A percentile compares a stretch with the other conserved stretches of the same genome.
phyloP scores from a whole-genome alignment of 2,329 filamentous ascomycete genomes.

The Diaporthe batatas region DNA sequence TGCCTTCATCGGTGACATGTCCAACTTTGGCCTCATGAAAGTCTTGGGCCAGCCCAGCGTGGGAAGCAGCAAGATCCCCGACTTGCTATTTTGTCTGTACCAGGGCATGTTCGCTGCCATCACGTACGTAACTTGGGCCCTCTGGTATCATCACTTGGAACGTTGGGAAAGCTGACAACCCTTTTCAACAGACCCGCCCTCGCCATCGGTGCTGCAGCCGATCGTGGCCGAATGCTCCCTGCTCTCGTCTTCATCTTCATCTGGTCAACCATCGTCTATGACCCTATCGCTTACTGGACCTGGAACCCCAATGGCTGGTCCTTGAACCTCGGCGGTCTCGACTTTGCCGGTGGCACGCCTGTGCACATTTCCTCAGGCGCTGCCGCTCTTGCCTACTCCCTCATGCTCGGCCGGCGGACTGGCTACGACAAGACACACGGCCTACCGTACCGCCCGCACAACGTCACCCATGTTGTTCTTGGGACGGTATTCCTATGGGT shows the following conservation, averaged over 20 bases:
- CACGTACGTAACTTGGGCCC: slow-evolving; percentile 68
- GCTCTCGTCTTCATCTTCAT: slow-evolving; percentile 76
- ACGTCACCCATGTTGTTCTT: slow-evolving; percentile 79
- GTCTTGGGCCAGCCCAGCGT: slow-evolving; percentile 83
- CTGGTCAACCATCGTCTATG: slow-evolving; percentile 80
- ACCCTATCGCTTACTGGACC: slow-evolving; percentile 81
- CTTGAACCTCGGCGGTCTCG: slow-evolving; percentile 75
- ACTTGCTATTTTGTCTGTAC: slow-evolving; percentile 87
- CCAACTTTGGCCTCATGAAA: slow-evolving; percentile 85
- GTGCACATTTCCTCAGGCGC: slow-evolving; percentile 82
- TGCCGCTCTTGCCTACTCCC: slow-evolving; percentile 78
- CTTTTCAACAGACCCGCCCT: slow-evolving; percentile 62
- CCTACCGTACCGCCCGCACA: slow-evolving; percentile 78
- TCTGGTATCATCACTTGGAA: background rate
- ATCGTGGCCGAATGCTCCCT: slow-evolving; percentile 73
- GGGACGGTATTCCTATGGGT: slow-evolving; percentile 88
- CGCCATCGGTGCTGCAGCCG: slow-evolving; percentile 71
- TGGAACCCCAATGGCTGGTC: slow-evolving; percentile 83
- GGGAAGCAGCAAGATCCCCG: slow-evolving; percentile 78
- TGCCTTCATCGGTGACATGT: slow-evolving; percentile 81
- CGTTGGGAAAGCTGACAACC: background rate
- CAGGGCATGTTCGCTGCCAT: slow-evolving; percentile 92
- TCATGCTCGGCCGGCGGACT: slow-evolving; percentile 78
- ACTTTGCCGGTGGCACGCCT: slow-evolving; percentile 81
- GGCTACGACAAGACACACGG: slow-evolving; percentile 73